Evolutionary conservation across 768 basidiomycete genomes (phyloP).

Genomic region (Russula sp.): DNA sequence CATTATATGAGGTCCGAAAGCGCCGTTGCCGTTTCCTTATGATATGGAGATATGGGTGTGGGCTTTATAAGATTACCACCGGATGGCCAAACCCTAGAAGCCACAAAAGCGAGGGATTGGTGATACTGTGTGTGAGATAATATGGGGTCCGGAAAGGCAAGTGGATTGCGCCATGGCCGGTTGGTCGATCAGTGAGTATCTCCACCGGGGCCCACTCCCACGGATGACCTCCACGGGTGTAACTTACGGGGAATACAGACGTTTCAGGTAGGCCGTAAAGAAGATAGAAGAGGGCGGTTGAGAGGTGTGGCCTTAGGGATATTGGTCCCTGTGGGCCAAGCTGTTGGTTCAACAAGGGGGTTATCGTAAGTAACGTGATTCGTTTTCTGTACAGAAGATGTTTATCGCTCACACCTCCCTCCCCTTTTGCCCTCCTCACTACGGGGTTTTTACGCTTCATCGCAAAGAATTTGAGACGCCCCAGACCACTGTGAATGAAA

Average conservation of each 20-base stretch:
- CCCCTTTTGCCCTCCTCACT: background rate
- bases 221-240: background rate
- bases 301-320: background rate
- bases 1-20: too few species aligned
- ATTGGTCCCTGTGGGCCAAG: background rate
- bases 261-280: background rate
- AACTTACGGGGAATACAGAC: background rate
- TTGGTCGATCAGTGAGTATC: background rate
- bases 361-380: constrained; percentile 3
- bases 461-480: background rate
- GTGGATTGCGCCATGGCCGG: background rate
- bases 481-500: background rate
- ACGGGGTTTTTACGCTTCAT: too few species aligned
- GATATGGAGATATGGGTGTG: too few species aligned
- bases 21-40: too few species aligned
- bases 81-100: background rate
- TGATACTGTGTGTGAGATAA: constrained; percentile 9
- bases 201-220: background rate
- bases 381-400: background rate
- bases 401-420: background rate
- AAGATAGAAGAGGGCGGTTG: background rate
- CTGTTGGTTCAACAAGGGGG: background rate
- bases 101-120: background rate
- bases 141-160: constrained; percentile 4
- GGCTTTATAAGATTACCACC: too few species aligned